Base-by-base conservation (phyloP, 2,329 filamentous ascomycete species). In the Whalleya microplaca region DNA sequence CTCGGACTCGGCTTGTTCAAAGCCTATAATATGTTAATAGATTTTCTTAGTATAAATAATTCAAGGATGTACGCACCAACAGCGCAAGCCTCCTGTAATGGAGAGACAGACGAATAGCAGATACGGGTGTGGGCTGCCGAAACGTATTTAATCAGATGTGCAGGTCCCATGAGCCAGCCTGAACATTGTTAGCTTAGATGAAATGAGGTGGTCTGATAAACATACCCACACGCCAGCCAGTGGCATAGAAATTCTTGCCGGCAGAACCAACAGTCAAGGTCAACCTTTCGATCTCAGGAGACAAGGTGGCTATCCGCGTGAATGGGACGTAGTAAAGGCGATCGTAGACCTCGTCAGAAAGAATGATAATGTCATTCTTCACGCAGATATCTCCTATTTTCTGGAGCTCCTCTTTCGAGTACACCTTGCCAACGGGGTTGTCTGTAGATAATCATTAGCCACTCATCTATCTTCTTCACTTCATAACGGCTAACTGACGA, bases 221-320 rank as follows among this genome's bases (percentile, higher is more conserved):
- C 78, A 18, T 66, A 78, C 80, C 85, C 3, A 98, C 93, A 55
- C 95, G 88, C 95, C 95, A 99, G 46, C 95, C 95, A 0, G 95
- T 99, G 54, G 91, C 92, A 71, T 98, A 98, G 76, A 99, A 99
- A 80, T 95, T 96, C 83, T 99, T 99, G 67, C 95, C 95, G 1
- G 92, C 95, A 0, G 92, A 96, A 19, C 95, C 95, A 27, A 99
- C 95, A 0, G 95, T 98, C 47, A 99, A 76, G 3, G 95, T 98
- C 64, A 96, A 82, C 56, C 85, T 85, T 66, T 92, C 92, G 49
- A 98, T 86, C 72, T 97, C 92, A 0, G 93, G 92, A 0, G 92
- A 96, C 18, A 99, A 79, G 0, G 92, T 97, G 21, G 91, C 91
- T 53, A 98, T 89, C 66, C 95, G 86, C 0, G 93, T 98, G 72